A percentile compares a stretch with the other conserved stretches of the same genome.
Evolutionary conservation across 805 yeast species (phyloP).

Genomic region (Metschnikowia drakensbergensis): DNA sequence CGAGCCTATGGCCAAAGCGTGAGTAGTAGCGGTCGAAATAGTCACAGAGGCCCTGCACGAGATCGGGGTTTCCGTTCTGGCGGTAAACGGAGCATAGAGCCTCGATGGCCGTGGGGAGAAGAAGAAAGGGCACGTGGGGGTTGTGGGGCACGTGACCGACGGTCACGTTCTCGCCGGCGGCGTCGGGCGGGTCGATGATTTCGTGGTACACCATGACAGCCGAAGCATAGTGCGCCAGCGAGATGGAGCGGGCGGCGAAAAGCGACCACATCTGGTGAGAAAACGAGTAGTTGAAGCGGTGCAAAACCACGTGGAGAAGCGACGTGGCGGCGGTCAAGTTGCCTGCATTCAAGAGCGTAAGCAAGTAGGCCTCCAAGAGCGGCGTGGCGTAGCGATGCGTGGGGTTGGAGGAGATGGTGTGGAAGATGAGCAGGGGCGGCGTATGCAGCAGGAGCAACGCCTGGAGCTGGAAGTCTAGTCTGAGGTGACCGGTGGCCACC

Average conservation of each 20-base stretch:
- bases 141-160: conserved; percentile 15
- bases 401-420: conserved; percentile 6
- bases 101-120: conserved; percentile 26
- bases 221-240: conserved; percentile 25
- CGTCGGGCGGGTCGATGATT: conserved; percentile 25
- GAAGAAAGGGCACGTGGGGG: conserved; percentile 29
- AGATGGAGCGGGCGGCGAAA: conserved; percentile 24
- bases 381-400: conserved; percentile 9
- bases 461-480: conserved; percentile 4
- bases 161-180: neutral
- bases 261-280: conserved; percentile 36
- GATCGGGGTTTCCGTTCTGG: conserved; percentile 22
- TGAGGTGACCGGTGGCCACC: neutral
- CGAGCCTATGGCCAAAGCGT: conserved; percentile 25
- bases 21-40: conserved; percentile 41
- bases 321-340: conserved; percentile 25
- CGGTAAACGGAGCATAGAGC: conserved; percentile 28
- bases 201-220: conserved; percentile 36
- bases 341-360: conserved; percentile 17
- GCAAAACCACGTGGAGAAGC: conserved; percentile 25
- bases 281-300: conserved; percentile 15
- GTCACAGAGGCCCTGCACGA: conserved; percentile 28
- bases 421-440: conserved; percentile 5
- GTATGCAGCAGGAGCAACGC: conserved; percentile 5
- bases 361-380: conserved; percentile 23